Base-by-base conservation (phyloP, 1,284 basidiomycete genomes). In the Leccinum griseonigrum region DNA sequence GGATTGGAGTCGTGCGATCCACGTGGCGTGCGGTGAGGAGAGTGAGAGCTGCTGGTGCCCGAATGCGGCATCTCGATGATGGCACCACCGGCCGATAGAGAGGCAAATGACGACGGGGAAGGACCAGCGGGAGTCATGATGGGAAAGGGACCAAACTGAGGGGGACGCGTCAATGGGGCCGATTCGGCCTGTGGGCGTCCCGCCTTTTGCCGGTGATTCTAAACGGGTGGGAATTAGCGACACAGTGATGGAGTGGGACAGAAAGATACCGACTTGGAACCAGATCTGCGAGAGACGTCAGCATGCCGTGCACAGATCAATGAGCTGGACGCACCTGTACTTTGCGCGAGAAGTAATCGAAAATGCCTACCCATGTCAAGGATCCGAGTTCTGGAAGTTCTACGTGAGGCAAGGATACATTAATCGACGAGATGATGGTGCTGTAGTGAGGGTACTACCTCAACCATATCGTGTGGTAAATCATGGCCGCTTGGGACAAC, bases 161-260 rank as follows among this genome's bases (percentile, higher is more conserved):
- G 83, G 11, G 82, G 83, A 60, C 80, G 82, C 63, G 77, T 76
- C 60, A 81, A 72, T 54, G 84, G 80, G 9, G 78, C 75, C 50
- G 81, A 78, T 58, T 77, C 81, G 54, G 73, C 74, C 57, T 83
- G 84, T 50, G 88, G 90, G 57, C 87, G 85, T 68, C 88, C 81
- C 11, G 90, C 88, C 71, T 92, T 92, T 78, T 92, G 90, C 63
- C 89, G 84, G 71, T 91, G 89, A 71, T 91, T 91, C 90, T 91
- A 68, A 60, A 48, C 6, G 18, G 46, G 18, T 66, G 57, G 56
- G 46, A 62, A 64, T 65, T 31, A 70, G 69, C 66, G 62, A 64
- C 70, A 31, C 4, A 57, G 60, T 36, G 40, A 58, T 57, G 51
- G 53, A 56, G 34, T 9, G 10, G 18, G 16, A 50, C 28, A 56